Percentiles rank a stretch among this genome's conserved stretches.
phyloP scores from a whole-genome alignment of 192 early-diverging fungal genomes.

The Backusella luteola region DNA sequence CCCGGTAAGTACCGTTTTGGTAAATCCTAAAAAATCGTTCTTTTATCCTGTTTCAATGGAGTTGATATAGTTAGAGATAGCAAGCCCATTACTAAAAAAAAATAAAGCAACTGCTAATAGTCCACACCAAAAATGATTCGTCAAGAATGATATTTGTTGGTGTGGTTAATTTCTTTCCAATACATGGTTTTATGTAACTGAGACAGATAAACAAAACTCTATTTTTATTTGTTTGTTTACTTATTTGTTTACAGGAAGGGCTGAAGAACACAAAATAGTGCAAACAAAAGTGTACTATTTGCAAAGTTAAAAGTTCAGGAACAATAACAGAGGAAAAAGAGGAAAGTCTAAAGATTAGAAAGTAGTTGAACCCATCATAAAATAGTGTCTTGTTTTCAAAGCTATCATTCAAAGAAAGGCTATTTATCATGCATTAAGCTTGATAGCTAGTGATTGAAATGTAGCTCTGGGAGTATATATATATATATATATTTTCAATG shows the following conservation, averaged over 20 bases:
- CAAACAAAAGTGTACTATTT: neutral
- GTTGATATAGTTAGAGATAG: neutral
- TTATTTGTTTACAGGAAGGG: neutral
- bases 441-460: no score
- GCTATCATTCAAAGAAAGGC: no score
- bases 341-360: no score
- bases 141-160: neutral
- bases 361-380: no score
- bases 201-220: conserved; percentile 9
- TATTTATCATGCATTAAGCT: no score
- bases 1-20: conserved; percentile 13
- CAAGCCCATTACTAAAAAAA: neutral
- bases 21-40: conserved; percentile 7
- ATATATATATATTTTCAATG: neutral
- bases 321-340: neutral
- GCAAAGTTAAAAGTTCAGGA: neutral
- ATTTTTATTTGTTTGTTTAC: neutral
- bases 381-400: no score
- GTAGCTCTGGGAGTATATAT: no score
- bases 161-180: neutral
- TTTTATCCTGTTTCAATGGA: neutral
- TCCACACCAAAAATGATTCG: neutral
- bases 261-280: neutral
- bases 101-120: neutral
- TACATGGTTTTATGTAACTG: neutral